Evolutionary conservation across 2,329 filamentous ascomycete species (phyloP).

Genomic region (Trichophyton mentagrophytes): DNA sequence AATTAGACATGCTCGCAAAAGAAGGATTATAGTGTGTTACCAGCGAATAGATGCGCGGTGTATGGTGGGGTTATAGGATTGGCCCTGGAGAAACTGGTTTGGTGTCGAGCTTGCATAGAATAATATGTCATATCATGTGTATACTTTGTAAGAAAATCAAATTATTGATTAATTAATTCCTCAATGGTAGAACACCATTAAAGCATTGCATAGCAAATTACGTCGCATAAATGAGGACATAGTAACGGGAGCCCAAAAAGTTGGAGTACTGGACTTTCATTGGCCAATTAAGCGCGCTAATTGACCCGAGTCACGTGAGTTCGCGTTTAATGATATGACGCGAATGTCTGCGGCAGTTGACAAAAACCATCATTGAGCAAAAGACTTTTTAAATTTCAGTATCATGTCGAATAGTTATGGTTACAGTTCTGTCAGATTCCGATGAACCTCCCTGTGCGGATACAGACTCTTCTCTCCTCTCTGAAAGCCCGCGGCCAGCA

Average conservation of each 20-base stretch:
- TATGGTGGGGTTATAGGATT: not conserved
- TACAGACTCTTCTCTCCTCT: not conserved
- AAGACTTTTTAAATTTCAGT: not conserved
- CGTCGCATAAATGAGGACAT: too few species aligned
- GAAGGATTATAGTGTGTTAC: conserved; percentile 37
- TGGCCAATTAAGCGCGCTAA: not conserved
- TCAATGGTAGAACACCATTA: too few species aligned
- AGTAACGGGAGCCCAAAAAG: too few species aligned
- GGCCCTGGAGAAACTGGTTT: not conserved
- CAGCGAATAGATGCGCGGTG: not conserved
- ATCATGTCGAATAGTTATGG: conserved; percentile 1
- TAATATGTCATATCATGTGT: too few species aligned
- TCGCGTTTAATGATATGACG: not conserved
- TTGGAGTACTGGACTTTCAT: not conserved
- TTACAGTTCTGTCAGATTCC: not conserved
- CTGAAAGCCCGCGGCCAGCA: conserved; percentile 18
- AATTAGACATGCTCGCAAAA: conserved; percentile 53
- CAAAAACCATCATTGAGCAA: not conserved
- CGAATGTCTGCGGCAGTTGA: conserved; percentile 10
- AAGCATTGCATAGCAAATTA: too few species aligned
- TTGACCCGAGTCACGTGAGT: not conserved
- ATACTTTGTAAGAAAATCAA: too few species aligned
- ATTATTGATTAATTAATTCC: too few species aligned
- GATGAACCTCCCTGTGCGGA: not conserved
- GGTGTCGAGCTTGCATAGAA: not conserved